Conservation (phyloP, 495 filamentous ascomycete species). For the Podospora pseudoanserina region DNA sequence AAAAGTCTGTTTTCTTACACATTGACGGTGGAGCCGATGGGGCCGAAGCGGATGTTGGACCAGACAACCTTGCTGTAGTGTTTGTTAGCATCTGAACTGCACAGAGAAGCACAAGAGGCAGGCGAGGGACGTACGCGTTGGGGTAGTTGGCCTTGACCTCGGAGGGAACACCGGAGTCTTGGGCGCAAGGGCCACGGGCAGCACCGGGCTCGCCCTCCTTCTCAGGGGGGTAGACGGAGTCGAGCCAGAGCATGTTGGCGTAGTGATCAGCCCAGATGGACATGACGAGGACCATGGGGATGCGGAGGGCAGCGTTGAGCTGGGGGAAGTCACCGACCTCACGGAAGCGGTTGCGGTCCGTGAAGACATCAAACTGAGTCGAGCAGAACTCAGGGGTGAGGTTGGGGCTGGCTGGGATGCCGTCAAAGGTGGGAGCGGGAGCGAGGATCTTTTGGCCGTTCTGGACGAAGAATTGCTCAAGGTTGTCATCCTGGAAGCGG, state of each 20-base stretch:
- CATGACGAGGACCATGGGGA: slow-evolving; percentile 73
- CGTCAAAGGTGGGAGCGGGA: slow-evolving; percentile 42
- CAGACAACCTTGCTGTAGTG: slow-evolving; percentile 40
- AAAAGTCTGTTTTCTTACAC: slow-evolving; percentile 19
- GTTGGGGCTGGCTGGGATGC: slow-evolving; percentile 37
- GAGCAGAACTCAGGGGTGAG: slow-evolving; percentile 35
- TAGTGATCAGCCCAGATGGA: slow-evolving; percentile 76
- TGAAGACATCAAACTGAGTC: slow-evolving; percentile 26
- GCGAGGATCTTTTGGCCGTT: slow-evolving; percentile 57
- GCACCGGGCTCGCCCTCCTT: slow-evolving; percentile 54
- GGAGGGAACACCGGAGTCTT: slow-evolving; percentile 54
- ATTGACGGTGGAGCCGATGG: slow-evolving; percentile 56
- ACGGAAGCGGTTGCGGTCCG: slow-evolving; percentile 57
- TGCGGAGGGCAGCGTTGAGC: slow-evolving; percentile 54
- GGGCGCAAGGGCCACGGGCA: slow-evolving; percentile 63
- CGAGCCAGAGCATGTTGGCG: slow-evolving; percentile 81
- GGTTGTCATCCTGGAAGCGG: slow-evolving; percentile 58
- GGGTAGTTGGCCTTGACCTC: slow-evolving; percentile 51
- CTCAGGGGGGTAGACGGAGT: slow-evolving; percentile 66
- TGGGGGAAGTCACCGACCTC: slow-evolving; percentile 56
- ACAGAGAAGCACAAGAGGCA: not conserved
- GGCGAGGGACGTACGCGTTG: slow-evolving; percentile 31
- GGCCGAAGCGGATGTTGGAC: slow-evolving; percentile 68
- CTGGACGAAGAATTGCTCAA: slow-evolving; percentile 71
- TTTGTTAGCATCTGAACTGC: slow-evolving; percentile 29